These are phyloP conservation scores for Rhizoctonia solani DNA, from an alignment of 1,284 basidiomycete species.

Conservation along the genomic window DNA sequence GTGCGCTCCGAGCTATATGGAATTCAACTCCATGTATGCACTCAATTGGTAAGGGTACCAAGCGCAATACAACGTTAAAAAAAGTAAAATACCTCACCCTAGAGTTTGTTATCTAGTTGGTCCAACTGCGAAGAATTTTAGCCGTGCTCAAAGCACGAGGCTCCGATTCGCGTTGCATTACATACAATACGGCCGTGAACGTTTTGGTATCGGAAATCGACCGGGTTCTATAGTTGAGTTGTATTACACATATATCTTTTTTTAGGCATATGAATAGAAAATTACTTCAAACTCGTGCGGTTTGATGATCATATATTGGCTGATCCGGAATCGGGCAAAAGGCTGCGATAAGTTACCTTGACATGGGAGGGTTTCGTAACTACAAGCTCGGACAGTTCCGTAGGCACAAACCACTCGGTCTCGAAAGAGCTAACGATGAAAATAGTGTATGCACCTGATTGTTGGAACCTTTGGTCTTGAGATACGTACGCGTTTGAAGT, in stretches of 20 bases:
- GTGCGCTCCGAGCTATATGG: neutral
- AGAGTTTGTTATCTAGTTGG: neutral
- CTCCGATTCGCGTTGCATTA: neutral
- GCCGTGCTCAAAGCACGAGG: constrained; percentile 10
- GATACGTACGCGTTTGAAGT: too few relatives aligned
- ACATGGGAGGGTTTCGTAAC: too few relatives aligned
- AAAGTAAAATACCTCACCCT: neutral
- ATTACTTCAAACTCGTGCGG: too few relatives aligned
- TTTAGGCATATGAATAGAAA: neutral
- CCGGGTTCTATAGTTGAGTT: neutral
- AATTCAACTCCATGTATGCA: constrained; percentile 1
- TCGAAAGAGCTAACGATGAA: too few relatives aligned
- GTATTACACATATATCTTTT: neutral
- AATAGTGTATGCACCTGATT: too few relatives aligned
- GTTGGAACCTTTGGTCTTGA: too few relatives aligned
- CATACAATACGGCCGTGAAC: neutral
- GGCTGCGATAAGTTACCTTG: too few relatives aligned
- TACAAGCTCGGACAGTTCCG: too few relatives aligned
- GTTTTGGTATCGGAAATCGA: neutral
- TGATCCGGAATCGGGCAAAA: too few relatives aligned
- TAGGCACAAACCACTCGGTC: too few relatives aligned
- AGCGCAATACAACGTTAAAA: neutral
- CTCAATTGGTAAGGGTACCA: constrained; percentile 1
- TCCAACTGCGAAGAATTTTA: constrained; percentile 8
- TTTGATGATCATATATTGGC: too few relatives aligned